Conservation (phyloP, 2,329 filamentous ascomycete species). For the Fusarium sp. region DNA sequence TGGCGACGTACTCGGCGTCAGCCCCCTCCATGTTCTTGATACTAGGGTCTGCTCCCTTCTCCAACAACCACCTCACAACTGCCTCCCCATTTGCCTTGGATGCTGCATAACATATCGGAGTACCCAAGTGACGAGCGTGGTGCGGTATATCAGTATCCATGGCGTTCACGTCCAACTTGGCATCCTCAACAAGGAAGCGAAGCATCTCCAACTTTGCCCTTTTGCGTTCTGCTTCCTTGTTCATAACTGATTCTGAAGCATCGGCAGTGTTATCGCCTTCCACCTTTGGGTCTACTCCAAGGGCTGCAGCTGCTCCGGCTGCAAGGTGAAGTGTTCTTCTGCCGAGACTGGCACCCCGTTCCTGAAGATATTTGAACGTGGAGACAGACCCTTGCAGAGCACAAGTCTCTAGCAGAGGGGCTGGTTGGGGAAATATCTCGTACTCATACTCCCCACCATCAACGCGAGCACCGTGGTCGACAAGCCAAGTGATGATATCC, state of each 20-base stretch:
- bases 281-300: not conserved
- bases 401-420: not conserved
- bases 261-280: not conserved
- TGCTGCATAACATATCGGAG: not conserved
- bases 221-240: not conserved
- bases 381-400: not conserved
- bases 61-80: not conserved
- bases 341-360: not conserved
- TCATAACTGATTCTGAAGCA: not conserved
- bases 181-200: slow-evolving; percentile 10
- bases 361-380: not conserved
- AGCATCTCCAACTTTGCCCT: slow-evolving; percentile 4
- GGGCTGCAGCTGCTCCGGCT: not conserved
- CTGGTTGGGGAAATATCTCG: not conserved
- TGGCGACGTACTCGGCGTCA: not conserved
- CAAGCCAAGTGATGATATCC: slow-evolving; percentile 15
- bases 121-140: not conserved
- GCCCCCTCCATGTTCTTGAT: not conserved
- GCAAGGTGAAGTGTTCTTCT: not conserved
- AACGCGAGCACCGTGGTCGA: slow-evolving; percentile 13
- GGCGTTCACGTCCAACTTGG: not conserved
- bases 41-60: not conserved
- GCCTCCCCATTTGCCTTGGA: not conserved
- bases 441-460: slow-evolving; percentile 5
- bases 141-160: not conserved